Percentiles rank a stretch among this genome's conserved stretches.
These are phyloP conservation scores for Trichoderma asperellum DNA, from an alignment of 2,329 filamentous ascomycete species.

Conservation along the genomic window DNA sequence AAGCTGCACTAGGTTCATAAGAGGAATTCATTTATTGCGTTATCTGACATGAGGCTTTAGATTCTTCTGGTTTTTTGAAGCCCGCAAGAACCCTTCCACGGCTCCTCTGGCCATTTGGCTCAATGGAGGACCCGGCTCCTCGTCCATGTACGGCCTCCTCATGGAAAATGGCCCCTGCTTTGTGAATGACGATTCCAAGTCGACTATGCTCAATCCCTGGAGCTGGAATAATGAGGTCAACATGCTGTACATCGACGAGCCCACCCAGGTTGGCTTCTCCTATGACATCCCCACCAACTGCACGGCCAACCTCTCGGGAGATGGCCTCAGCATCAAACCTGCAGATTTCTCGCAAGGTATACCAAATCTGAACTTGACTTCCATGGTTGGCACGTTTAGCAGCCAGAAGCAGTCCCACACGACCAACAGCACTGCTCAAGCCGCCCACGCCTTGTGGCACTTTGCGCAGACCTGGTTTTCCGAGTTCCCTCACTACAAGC, in stretches of 20 bases:
- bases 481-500: slow-evolving; percentile 62
- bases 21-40: neutral
- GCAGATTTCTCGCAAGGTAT: slow-evolving; percentile 44
- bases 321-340: slow-evolving; percentile 52
- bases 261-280: slow-evolving; percentile 69
- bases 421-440: slow-evolving; percentile 57
- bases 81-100: slow-evolving; percentile 45
- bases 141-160: slow-evolving; percentile 67
- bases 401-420: slow-evolving; percentile 39
- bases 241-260: slow-evolving; percentile 62
- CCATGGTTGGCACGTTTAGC: slow-evolving; percentile 41
- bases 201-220: slow-evolving; percentile 61
- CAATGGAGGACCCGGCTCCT: slow-evolving; percentile 66
- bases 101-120: slow-evolving; percentile 63
- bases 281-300: slow-evolving; percentile 68
- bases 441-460: slow-evolving; percentile 65
- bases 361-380: slow-evolving; percentile 45
- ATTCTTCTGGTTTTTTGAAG: slow-evolving; percentile 57
- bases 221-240: slow-evolving; percentile 63
- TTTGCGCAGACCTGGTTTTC: slow-evolving; percentile 65
- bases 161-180: slow-evolving; percentile 60
- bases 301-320: slow-evolving; percentile 56
- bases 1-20: neutral
- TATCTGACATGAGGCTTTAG: slow-evolving; percentile 25
- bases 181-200: slow-evolving; percentile 52